Conservation (phyloP, 2,329 filamentous ascomycete species). For the Verruconis gallopava region DNA sequence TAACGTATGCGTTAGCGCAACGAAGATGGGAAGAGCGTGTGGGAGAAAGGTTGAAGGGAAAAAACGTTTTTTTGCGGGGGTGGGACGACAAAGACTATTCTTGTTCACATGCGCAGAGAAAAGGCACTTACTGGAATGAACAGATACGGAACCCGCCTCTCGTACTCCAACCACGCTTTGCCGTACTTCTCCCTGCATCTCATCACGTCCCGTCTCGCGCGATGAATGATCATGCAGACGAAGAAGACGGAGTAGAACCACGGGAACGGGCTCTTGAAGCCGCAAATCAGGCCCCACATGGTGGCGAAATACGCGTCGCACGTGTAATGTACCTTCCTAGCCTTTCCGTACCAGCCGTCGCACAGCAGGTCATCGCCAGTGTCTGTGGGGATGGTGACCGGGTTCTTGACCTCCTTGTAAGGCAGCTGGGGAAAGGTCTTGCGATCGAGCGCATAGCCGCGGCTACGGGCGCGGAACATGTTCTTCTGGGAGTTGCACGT, state of each 20-base stretch:
- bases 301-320: slow-evolving; percentile 69
- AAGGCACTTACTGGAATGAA: slow-evolving; percentile 56
- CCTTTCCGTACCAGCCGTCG: slow-evolving; percentile 74
- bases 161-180: slow-evolving; percentile 70
- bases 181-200: slow-evolving; percentile 68
- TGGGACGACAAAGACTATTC: no score
- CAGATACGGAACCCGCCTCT: slow-evolving; percentile 65
- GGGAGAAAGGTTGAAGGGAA: no score
- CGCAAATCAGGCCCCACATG: slow-evolving; percentile 69
- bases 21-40: no score
- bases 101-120: neutral
- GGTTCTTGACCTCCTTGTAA: slow-evolving; percentile 72
- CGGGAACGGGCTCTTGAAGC: slow-evolving; percentile 68
- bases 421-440: slow-evolving; percentile 84
- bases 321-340: slow-evolving; percentile 70
- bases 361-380: slow-evolving; percentile 65
- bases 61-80: no score
- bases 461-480: slow-evolving; percentile 70
- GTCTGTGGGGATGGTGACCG: slow-evolving; percentile 59
- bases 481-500: slow-evolving; percentile 91
- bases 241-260: slow-evolving; percentile 89
- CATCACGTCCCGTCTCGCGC: slow-evolving; percentile 61
- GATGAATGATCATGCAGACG: slow-evolving; percentile 64
- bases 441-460: slow-evolving; percentile 55
- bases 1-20: no score